Conservation (phyloP, 495 filamentous ascomycete genomes). For the Penicillium argentinense region DNA sequence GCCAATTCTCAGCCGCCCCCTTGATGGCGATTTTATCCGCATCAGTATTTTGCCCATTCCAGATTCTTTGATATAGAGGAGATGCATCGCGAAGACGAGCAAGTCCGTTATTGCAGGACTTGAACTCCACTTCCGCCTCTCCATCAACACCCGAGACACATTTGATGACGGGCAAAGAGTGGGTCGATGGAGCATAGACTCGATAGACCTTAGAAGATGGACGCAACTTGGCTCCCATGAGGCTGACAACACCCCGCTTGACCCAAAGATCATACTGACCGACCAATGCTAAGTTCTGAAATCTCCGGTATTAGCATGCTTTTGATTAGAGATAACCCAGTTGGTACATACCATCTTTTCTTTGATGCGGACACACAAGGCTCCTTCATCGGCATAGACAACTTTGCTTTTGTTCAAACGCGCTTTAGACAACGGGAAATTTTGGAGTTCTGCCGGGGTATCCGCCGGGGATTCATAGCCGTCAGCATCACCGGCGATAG, state of each 20-base stretch:
- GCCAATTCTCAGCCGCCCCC: slow-evolving; percentile 18
- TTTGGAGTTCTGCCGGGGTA: slow-evolving; percentile 32
- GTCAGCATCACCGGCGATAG: slow-evolving; percentile 30
- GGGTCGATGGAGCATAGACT: slow-evolving; percentile 73
- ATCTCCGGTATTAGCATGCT: slow-evolving; percentile 19
- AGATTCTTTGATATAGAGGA: slow-evolving; percentile 71
- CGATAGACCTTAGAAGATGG: slow-evolving; percentile 52
- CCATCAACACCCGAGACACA: slow-evolving; percentile 50
- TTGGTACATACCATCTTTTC: slow-evolving; percentile 39
- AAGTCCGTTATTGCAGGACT: slow-evolving; percentile 55
- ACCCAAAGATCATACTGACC: slow-evolving; percentile 76
- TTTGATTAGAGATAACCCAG: neutral
- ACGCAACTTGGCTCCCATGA: slow-evolving; percentile 64
- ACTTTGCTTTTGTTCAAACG: slow-evolving; percentile 41
- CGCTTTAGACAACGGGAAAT: slow-evolving; percentile 44
- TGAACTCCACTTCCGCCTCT: slow-evolving; percentile 50
- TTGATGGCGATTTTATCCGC: slow-evolving; percentile 41
- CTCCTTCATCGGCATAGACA: slow-evolving; percentile 40
- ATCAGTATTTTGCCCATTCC: slow-evolving; percentile 56
- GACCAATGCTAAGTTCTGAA: slow-evolving; percentile 63
- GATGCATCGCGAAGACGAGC: slow-evolving; percentile 60
- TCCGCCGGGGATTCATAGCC: slow-evolving; percentile 38
- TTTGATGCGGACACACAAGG: slow-evolving; percentile 42
- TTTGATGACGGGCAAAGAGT: slow-evolving; percentile 72
- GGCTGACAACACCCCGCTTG: slow-evolving; percentile 59